Evolutionary conservation across 2,329 filamentous ascomycete genomes (phyloP), one percentile per base, ranked within the genome.

Genomic region (Dactylonectria estremocensis): DNA sequence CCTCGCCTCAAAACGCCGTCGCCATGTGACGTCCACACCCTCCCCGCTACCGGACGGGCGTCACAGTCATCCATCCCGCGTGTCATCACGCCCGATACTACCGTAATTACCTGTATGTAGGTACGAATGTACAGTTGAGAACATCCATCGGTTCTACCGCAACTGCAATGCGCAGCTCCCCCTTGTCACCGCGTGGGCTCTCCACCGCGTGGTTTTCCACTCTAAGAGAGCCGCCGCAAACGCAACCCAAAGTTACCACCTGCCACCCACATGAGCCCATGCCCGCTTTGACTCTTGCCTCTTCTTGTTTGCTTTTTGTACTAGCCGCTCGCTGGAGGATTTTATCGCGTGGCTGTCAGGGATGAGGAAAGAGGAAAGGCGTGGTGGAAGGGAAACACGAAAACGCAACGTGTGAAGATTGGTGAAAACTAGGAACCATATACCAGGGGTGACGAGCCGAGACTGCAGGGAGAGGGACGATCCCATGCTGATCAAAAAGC

Each of bases 401-500:
- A 52, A 52, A 20, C n/a, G 14, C 48, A 33, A 33, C 11, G 28
- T 18, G 24, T 31, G 8, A 49, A 9, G 46, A 50, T 31, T 33
- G 40, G 40, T 33, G 40, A n/a, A 9, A 37, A 11, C 35, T 43
- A 43, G n/a, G 40, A 43, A 43, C 16, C 40, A 37, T 11, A n/a
- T n/a, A 14, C 40, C 40, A 14, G 40, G n/a, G n/a, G 40, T 43
- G 49, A 33, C 24, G 31, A 31, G 48, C 18, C 49, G 49, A 18
- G 7, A 18, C 31, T 13, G 20, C 50, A 20, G 50, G 50, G 50
- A 53, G 31, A 53, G 22, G n/a, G 28, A 33, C 50, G 50, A 20
- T 35, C 50, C 50, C 28, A 28, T 35, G 50, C 5, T 53, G 31
- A 53, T 53, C n/a, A 35, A 53, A 52, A 53, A 53, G 50, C n/a